Conservation (phyloP, 805 yeast species). For the Saccharomycopsis synnaedendra region DNA sequence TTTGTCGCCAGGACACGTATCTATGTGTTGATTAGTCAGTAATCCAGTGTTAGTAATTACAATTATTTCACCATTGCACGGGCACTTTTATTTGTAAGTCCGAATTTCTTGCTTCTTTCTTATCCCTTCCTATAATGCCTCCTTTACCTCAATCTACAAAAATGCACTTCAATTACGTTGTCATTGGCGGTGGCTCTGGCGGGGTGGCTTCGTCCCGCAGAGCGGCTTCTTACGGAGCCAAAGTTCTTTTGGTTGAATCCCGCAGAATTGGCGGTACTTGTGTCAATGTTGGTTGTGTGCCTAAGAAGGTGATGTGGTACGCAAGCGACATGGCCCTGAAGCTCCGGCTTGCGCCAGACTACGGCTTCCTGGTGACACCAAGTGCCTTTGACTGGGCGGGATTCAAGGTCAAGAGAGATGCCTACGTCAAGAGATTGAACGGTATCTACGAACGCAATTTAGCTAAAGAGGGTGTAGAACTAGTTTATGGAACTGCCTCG, state of each 20-base stretch:
- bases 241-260: conserved; percentile 72
- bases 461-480: conserved; percentile 81
- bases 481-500: conserved; percentile 75
- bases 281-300: conserved; percentile 98
- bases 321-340: conserved; percentile 83
- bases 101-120: too few species aligned
- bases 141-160: neutral
- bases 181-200: conserved; percentile 98
- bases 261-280: conserved; percentile 92
- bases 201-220: conserved; percentile 98
- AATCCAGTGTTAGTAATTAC: too few species aligned
- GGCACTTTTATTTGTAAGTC: too few species aligned
- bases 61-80: too few species aligned
- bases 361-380: conserved; percentile 58
- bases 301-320: conserved; percentile 98
- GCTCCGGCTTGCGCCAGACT: conserved; percentile 63
- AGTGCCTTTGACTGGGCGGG: conserved; percentile 70
- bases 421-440: conserved; percentile 75
- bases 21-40: too few species aligned
- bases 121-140: neutral
- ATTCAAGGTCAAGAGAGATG: conserved; percentile 84
- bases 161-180: conserved; percentile 79
- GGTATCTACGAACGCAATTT: conserved; percentile 89
- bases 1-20: too few species aligned
- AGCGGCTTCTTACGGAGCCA: conserved; percentile 90